These are phyloP conservation scores for Exophiala calicioides DNA, from an alignment of 2,329 filamentous ascomycete genomes.

Conservation along the genomic window DNA sequence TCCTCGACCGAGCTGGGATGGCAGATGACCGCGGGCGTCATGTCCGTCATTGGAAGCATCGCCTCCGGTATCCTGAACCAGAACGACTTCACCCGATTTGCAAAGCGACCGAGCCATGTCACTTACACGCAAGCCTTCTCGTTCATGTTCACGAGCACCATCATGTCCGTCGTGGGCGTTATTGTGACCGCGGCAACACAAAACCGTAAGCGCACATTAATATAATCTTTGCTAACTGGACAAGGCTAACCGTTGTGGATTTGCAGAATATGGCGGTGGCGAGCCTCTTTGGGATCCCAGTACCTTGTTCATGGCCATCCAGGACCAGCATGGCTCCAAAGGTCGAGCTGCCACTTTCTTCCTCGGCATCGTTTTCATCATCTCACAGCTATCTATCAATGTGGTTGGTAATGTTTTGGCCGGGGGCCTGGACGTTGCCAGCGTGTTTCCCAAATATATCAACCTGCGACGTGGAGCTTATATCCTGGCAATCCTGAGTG, in stretches of 20 bases:
- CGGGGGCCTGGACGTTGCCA: constrained; percentile 58
- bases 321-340: constrained; percentile 35
- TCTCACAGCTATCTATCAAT: constrained; percentile 49
- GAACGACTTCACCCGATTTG: constrained; percentile 41
- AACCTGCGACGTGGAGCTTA: constrained; percentile 58
- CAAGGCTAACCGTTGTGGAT: constrained; percentile 2
- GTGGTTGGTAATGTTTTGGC: constrained; percentile 52
- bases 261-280: constrained; percentile 35
- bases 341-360: constrained; percentile 51
- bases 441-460: constrained; percentile 54
- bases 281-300: constrained; percentile 46
- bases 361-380: constrained; percentile 46
- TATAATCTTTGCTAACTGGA: neutral
- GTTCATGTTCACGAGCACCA: constrained; percentile 40
- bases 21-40: constrained; percentile 30
- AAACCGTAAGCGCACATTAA: constrained; percentile 21
- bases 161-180: constrained; percentile 42
- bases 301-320: constrained; percentile 38
- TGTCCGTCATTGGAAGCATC: constrained; percentile 36
- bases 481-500: constrained; percentile 47
- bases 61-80: constrained; percentile 38
- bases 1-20: constrained; percentile 18
- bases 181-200: constrained; percentile 38
- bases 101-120: constrained; percentile 41
- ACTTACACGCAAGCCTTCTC: constrained; percentile 43